Evolutionary conservation across 139 green algal genomes (phyloP), one percentile per base, ranked within the genome.

Genomic region (Chlorella sp.): DNA sequence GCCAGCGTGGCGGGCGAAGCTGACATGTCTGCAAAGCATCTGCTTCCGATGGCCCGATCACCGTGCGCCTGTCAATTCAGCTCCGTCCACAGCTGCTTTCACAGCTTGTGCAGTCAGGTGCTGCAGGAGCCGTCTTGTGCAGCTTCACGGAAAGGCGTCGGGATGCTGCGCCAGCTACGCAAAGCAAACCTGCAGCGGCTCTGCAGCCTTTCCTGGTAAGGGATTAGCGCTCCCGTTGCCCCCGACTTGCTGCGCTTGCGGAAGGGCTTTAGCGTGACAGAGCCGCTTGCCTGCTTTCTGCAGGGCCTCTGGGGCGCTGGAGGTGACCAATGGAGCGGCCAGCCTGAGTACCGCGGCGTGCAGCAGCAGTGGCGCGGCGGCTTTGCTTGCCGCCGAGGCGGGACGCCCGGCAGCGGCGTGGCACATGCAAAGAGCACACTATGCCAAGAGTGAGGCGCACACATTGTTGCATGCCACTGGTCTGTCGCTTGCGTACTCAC

Each of bases 101-200:
- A 9, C 48, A 16, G 48, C 48, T 57, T 5, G 48, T 57, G 48
- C 48, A 57, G 48, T 57, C 48, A 57, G 48, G 48, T 57, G 48
- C 48, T 9, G 48, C 48, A 9, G 48, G 48, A 57, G 48, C 48
- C 7, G 5, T 57, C 48, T 57, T 57, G 48, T 57, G 48, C 9
- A 57, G 48, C 48, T 16, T 57, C 48, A 57, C 48, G 9, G 48
- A 57, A 57, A 57, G 7, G 40, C 39, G 14, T n/a, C 78, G 32
- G 78, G 24, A 84, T 84, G 78, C n/a, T 84, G 42, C 78, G 78
- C 30, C 34, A 40, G 78, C 78, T 84, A 30, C 78, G 79, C 79
- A 85, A 48, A 36, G n/a, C 30, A 16, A n/a, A 34, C 3, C 1
- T 36, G 24, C 78, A 84, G 24, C 78, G 40, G 40, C 24, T 84